Evolutionary conservation across 73 alveolate genomes (phyloP).

Genomic region (Paramecium tetraurelia): DNA sequence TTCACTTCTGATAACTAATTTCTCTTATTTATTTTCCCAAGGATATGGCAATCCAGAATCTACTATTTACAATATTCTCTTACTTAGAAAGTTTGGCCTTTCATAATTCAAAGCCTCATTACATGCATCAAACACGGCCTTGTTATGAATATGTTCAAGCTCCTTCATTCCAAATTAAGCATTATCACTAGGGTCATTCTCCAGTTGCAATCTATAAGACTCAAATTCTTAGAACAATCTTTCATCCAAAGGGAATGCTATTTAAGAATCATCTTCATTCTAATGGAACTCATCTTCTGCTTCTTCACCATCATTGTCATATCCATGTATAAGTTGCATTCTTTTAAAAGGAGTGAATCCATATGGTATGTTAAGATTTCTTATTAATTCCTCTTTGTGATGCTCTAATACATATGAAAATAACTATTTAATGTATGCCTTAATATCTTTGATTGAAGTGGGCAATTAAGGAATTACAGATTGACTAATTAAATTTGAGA

Average conservation of each 20-base stretch:
- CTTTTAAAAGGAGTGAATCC: conserved; percentile 41
- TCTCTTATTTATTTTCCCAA: conserved; percentile 25
- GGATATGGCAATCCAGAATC: conserved; percentile 57
- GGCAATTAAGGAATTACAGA: neutral
- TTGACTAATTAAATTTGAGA: neutral
- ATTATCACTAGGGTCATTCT: neutral
- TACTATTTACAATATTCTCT: neutral
- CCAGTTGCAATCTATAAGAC: neutral
- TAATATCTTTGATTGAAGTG: neutral
- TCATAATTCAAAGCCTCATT: conserved; percentile 74
- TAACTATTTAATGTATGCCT: neutral
- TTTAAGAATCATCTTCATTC: neutral
- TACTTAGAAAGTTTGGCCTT: conserved; percentile 67
- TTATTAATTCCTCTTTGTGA: neutral
- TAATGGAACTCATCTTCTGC: neutral
- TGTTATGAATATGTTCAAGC: conserved; percentile 72
- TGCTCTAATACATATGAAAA: neutral
- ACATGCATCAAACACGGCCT: conserved; percentile 77
- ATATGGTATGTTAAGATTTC: conserved; percentile 12
- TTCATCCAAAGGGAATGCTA: conserved; percentile 37
- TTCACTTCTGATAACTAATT: neutral
- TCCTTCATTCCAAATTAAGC: conserved; percentile 53
- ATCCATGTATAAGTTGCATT: conserved; percentile 43
- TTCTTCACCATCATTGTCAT: conserved; percentile 32
- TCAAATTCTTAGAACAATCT: neutral